Evolutionary conservation across 2,329 filamentous ascomycete species (phyloP).

Genomic region (Orbilia blumenaviensis): DNA sequence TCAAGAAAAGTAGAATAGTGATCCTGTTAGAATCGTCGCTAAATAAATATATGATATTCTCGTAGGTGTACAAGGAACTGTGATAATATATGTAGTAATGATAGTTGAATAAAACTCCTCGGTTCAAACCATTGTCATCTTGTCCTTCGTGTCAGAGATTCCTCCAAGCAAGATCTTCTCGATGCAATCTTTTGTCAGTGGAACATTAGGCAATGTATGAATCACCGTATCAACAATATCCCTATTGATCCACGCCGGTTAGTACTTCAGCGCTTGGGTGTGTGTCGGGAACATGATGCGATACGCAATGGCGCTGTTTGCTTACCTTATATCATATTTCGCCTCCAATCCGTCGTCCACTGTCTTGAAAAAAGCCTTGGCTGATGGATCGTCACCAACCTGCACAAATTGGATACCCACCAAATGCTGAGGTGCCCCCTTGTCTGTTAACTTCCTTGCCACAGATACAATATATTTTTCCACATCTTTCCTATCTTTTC

Average conservation of each 20-base stretch:
- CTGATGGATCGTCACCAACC: neutral
- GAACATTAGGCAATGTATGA: neutral
- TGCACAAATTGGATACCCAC: conserved; percentile 23
- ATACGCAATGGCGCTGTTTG: no score
- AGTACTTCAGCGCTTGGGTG: neutral
- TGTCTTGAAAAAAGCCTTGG: neutral
- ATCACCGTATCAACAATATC: conserved; percentile 6
- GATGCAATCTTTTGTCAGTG: neutral
- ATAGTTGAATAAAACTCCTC: no score
- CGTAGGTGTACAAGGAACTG: no score
- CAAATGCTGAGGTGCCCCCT: neutral
- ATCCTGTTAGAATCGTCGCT: no score
- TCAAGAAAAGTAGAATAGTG: no score
- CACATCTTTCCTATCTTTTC: neutral
- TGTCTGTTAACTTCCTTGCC: neutral
- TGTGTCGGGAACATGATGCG: no score
- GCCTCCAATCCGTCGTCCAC: conserved; percentile 2
- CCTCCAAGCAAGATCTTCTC: conserved; percentile 3
- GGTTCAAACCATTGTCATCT: neutral
- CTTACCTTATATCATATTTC: neutral
- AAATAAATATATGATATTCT: neutral
- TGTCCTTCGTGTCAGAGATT: neutral
- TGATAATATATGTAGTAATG: no score
- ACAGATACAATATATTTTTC: neutral
- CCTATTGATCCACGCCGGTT: neutral